These are phyloP conservation scores for Coemansia sp. DNA, from an alignment of 192 early-diverging fungal genomes.

Conservation along the genomic window DNA sequence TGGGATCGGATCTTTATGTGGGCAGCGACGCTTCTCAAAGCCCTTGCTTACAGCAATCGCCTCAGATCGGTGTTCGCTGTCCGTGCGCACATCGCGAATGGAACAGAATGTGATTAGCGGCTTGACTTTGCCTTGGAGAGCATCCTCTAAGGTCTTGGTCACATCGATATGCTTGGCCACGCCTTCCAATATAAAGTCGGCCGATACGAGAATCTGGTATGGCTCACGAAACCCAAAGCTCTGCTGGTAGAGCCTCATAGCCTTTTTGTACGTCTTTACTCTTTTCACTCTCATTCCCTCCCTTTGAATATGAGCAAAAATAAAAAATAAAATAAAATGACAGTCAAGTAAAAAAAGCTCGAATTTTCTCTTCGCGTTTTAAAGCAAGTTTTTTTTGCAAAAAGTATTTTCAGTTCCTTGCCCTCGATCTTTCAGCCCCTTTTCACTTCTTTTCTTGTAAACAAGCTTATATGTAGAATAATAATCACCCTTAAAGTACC, in stretches of 20 bases:
- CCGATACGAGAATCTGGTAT: constrained; percentile 88
- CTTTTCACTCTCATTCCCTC: constrained; percentile 79
- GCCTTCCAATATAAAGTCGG: constrained; percentile 75
- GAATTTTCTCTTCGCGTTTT: neutral
- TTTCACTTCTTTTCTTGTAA: too few species aligned
- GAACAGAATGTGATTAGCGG: constrained; percentile 75
- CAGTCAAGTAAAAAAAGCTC: neutral
- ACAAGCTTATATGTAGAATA: neutral
- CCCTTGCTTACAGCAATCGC: constrained; percentile 62
- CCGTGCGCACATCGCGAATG: constrained; percentile 66
- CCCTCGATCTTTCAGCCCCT: too few species aligned
- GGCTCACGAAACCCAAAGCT: constrained; percentile 88
- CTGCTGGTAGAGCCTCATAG: constrained; percentile 77
- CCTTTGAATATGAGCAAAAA: neutral
- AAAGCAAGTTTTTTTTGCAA: neutral
- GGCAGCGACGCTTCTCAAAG: constrained; percentile 82
- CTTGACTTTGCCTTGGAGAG: constrained; percentile 65
- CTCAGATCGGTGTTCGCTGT: constrained; percentile 60
- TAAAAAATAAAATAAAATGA: neutral
- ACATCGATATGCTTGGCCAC: constrained; percentile 65
- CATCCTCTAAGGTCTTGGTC: constrained; percentile 60
- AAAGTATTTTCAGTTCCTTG: too few species aligned
- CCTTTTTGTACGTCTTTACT: constrained; percentile 74
- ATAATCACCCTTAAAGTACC: neutral
- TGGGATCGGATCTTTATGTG: constrained; percentile 64